Percentiles rank a stretch among this genome's conserved stretches.
Evolutionary conservation across 306 rosid species (phyloP).

Genomic region (Delonix regia): DNA sequence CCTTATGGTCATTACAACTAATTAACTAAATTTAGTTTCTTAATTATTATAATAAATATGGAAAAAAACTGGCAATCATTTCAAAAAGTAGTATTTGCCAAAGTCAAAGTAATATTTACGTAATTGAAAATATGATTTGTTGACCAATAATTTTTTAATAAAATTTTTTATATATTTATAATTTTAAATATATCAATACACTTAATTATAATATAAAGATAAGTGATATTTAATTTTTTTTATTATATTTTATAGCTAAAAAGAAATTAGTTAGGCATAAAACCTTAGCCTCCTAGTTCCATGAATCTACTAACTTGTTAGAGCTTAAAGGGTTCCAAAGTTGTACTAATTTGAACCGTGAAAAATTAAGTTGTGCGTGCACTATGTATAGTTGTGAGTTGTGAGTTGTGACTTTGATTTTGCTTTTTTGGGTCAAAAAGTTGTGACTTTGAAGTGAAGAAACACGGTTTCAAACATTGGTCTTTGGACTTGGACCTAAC

Average conservation of each 20-base stretch:
- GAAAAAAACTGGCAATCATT: not conserved
- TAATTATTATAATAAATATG: not conserved
- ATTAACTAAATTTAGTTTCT: not conserved
- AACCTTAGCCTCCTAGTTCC: not conserved
- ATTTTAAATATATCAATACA: no score
- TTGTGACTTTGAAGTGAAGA: not conserved
- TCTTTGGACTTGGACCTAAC: slow-evolving; percentile 18
- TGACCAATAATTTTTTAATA: not conserved
- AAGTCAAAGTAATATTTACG: not conserved
- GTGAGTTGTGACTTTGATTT: not conserved
- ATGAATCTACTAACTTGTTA: not conserved
- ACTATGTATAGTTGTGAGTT: not conserved
- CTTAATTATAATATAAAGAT: no score
- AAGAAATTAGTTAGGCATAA: not conserved
- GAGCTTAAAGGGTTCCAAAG: not conserved
- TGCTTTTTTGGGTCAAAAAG: not conserved
- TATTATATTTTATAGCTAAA: not conserved
- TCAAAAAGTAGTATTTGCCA: not conserved
- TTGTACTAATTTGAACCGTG: slow-evolving; percentile 5
- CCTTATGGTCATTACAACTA: not conserved
- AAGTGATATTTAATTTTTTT: not conserved
- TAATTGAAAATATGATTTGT: not conserved
- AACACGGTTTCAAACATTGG: not conserved
- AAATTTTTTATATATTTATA: no score
- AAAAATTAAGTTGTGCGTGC: not conserved